A percentile compares a stretch with the other conserved stretches of the same genome.
Conservation (phyloP, 1,139 yeast genomes). For the Yueomyces sp. region DNA sequence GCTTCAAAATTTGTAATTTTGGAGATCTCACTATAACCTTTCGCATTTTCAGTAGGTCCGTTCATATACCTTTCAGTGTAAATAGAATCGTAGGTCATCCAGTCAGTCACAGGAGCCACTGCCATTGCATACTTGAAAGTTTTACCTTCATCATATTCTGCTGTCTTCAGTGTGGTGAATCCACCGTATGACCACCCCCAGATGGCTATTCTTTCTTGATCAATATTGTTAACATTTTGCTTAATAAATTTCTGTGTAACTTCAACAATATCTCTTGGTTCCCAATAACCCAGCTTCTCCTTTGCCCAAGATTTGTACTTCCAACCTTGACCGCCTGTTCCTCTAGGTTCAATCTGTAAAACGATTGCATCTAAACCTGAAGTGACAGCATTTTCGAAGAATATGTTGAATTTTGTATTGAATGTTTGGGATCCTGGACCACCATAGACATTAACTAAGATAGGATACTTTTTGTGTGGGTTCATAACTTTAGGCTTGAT, state of each 20-base stretch:
- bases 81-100: constrained; percentile 69
- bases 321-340: constrained; percentile 89
- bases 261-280: constrained; percentile 65
- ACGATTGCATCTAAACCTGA: constrained; percentile 64
- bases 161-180: constrained; percentile 60
- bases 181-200: constrained; percentile 99
- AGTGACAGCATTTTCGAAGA: constrained; percentile 59
- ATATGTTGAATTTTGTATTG: constrained; percentile 38
- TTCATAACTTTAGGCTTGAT: constrained; percentile 63
- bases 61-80: constrained; percentile 91
- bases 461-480: constrained; percentile 50
- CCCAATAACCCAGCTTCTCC: constrained; percentile 70
- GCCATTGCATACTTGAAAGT: constrained; percentile 71
- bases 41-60: constrained; percentile 40
- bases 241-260: constrained; percentile 52
- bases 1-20: constrained; percentile 36
- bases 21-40: constrained; percentile 34
- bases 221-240: constrained; percentile 40
- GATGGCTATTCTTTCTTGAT: constrained; percentile 55
- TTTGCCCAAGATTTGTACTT: constrained; percentile 54
- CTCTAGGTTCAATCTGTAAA: constrained; percentile 83
- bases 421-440: constrained; percentile 89
- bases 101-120: constrained; percentile 82
- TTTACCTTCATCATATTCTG: constrained; percentile 58
- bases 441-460: constrained; percentile 77